These are phyloP conservation scores for Populus alba DNA, from an alignment of 345 rosid species.

Conservation along the genomic window DNA sequence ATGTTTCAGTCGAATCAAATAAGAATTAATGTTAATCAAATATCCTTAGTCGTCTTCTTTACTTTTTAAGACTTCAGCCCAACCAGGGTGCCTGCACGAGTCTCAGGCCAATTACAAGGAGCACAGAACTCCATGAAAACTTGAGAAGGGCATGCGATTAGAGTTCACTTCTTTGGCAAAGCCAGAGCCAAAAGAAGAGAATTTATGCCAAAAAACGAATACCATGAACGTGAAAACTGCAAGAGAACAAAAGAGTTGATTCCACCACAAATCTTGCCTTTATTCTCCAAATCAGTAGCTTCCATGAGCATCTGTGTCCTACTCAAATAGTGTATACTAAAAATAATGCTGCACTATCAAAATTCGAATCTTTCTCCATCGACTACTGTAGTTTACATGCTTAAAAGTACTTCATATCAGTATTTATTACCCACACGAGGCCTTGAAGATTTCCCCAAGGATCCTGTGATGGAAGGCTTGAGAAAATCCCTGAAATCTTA, in stretches of 20 bases:
- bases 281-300: not conserved
- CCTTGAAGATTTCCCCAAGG: not conserved
- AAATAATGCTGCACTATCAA: not conserved
- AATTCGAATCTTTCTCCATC: not conserved
- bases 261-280: not conserved
- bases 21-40: no score
- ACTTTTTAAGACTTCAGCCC: no score
- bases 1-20: no score
- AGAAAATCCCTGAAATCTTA: slow-evolving; percentile 23
- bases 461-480: slow-evolving; percentile 20
- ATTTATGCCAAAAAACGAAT: not conserved
- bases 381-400: not conserved
- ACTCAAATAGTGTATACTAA: not conserved
- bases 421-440: not conserved
- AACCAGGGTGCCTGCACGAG: not conserved
- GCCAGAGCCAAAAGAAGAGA: not conserved
- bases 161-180: not conserved
- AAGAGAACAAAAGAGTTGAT: not conserved
- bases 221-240: not conserved
- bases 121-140: not conserved
- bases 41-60: no score
- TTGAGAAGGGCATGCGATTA: not conserved
- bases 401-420: not conserved
- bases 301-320: not conserved
- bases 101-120: not conserved